Evolutionary conservation across 2,329 filamentous ascomycete genomes (phyloP).

Genomic region (Aspergillus pseudoviridinutans): DNA sequence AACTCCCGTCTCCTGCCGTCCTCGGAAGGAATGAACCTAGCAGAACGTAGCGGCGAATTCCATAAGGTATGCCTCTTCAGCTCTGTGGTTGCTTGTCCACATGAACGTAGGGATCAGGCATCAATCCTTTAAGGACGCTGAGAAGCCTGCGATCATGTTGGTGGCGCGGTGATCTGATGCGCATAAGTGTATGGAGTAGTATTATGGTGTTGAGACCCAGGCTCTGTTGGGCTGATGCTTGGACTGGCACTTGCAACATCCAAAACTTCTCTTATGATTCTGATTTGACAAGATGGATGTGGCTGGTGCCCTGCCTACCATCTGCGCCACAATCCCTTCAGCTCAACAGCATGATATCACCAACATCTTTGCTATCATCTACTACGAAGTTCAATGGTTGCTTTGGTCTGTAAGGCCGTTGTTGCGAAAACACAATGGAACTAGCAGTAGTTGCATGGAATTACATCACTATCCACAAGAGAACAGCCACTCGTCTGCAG

Average conservation of each 20-base stretch:
- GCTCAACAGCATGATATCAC: not conserved
- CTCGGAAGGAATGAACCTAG: not conserved
- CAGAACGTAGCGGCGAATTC: not conserved
- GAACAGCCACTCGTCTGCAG: not conserved
- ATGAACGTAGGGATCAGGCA: not conserved
- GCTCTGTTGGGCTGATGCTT: not conserved
- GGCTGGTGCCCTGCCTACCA: constrained; percentile 1
- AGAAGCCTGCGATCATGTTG: not conserved
- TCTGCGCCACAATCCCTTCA: constrained; percentile 3
- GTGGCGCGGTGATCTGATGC: not conserved
- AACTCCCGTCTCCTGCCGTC: not conserved
- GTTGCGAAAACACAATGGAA: not conserved
- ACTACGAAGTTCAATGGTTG: not conserved
- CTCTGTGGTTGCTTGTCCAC: not conserved
- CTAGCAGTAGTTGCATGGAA: not conserved
- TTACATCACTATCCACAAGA: not conserved
- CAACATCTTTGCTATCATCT: not conserved
- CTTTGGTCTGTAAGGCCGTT: not conserved
- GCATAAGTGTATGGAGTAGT: not conserved
- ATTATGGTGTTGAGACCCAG: not conserved
- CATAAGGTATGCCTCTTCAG: not conserved
- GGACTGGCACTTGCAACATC: not conserved
- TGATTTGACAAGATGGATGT: constrained; percentile 1
- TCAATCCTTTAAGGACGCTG: not conserved
- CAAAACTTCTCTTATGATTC: not conserved